Evolutionary conservation across 1,284 basidiomycete genomes (phyloP), one percentile per base, ranked within the genome.

Genomic region (Rhodotorula sp.): DNA sequence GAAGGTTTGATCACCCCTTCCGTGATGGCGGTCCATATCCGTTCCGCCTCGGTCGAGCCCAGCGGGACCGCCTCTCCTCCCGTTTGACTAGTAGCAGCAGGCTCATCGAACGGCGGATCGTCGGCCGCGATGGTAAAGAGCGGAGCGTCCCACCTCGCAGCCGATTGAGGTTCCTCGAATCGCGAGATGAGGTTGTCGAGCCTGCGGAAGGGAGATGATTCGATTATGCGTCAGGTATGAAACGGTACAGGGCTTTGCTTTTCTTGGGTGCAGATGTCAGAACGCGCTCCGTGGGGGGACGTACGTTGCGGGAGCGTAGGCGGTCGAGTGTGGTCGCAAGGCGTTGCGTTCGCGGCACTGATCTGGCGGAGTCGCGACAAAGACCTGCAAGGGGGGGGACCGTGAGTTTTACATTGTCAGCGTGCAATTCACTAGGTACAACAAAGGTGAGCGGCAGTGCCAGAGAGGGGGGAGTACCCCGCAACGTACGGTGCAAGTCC

Each of bases 61-160:
- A 57, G 28, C 14, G 12, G 43, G 12, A 23, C 45, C 15, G 45
- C 62, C 3, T 18, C 56, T 15, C 21, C 52, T 1, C 56, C 59
- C 18, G 83, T 84, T 1, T 92, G 91, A 5, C 19, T 48, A 4
- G 26, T 23, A 12, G 23, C 6, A 7, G 54, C 54, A 16, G 26
- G 10, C 14, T 23, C 21, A 54, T 63, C 62, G 7, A 92, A 82
- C 34, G 86, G 84, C 38, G 85, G 83, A 72, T 94, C 91, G 48
- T 86, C 85, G 87, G 89, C 91, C 3, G 88, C 83, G 0, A 97
- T 82, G 2, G 91, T 92, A 80, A 97, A 91, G 47, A 98, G 85
- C 0, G 95, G 95, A 0, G 93, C 90, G 81, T 99, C 95, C 95
- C 95, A 99, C 58, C 95, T 87, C 18, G 92, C 93, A 89, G 95